A percentile compares a stretch with the other conserved stretches of the same genome.
These are phyloP conservation scores for Fusarium torreyae DNA, from an alignment of 2,329 filamentous ascomycete genomes.

Conservation along the genomic window DNA sequence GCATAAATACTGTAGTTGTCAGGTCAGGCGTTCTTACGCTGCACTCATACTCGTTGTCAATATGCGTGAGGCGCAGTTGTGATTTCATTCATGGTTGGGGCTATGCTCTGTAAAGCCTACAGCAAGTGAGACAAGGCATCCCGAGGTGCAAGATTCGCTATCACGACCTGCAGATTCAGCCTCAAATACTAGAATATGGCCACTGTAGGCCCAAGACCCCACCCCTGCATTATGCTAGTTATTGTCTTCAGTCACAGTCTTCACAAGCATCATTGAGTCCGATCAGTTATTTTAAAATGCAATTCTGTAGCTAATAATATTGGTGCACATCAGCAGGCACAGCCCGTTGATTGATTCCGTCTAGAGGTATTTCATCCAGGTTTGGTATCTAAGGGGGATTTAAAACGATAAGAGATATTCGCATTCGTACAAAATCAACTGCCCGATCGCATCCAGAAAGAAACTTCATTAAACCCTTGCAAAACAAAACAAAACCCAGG, in stretches of 20 bases:
- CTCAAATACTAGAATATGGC: too few species aligned
- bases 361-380: constrained; percentile 43
- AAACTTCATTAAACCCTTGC: constrained; percentile 4
- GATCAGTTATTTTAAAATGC: neutral
- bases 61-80: neutral
- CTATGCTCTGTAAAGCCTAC: too few species aligned
- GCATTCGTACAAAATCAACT: constrained; percentile 19
- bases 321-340: constrained; percentile 32
- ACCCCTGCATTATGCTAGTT: too few species aligned
- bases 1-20: neutral
- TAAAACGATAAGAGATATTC: constrained; percentile 29
- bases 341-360: constrained; percentile 27
- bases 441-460: constrained; percentile 24
- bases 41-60: too few species aligned
- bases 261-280: neutral
- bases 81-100: neutral
- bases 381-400: constrained; percentile 45
- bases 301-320: constrained; percentile 37
- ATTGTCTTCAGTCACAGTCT: neutral
- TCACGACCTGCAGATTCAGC: too few species aligned
- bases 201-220: too few species aligned
- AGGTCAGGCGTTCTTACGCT: neutral
- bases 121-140: too few species aligned
- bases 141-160: too few species aligned
- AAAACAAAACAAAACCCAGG: constrained; percentile 17